Evolutionary conservation across 352 stramenopile species (phyloP), one percentile per base, ranked within the genome.

Genomic region (Phytophthora vignae): DNA sequence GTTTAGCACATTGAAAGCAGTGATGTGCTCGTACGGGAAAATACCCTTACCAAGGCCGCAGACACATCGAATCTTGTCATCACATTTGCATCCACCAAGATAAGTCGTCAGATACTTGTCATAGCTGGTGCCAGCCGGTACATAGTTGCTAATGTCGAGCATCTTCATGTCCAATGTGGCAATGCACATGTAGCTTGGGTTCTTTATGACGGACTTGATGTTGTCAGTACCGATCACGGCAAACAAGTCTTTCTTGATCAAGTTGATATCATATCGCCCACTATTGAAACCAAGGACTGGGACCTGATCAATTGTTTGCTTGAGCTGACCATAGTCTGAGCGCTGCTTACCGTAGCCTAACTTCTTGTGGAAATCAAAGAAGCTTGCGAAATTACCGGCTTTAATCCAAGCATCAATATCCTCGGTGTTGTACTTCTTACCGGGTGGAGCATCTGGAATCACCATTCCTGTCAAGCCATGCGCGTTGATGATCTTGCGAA

Each of bases 161-260:
- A 79, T 77, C 12, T 77, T 77, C 3, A 79, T 50, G 4, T 50
- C n/a, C 0, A 42, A n/a, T 17, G 75, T 74, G 4, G 46, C 17
- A 55, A 82, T 77, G 55, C 75, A 79, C 75, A 79, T 79, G 58
- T 76, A 76, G 15, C 22, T 50, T 1, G 59, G 70, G 27, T 76
- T 81, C 44, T 76, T 81, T 22, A 76, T 77, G 29, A 67, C 55
- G 17, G 61, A 69, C 46, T 61, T 46, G 36, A 74, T 65, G 4
- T 52, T 71, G 0, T 70, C 42, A 1, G 36, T 46, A 29, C 52
- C 54, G 15, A 74, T 46, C 4, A 71, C 55, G 12, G 61, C 27
- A 50, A 76, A 78, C 8, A 78, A 55, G 60, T 76, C 60, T 1
- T 74, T 74, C 54, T 82, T 78, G n/a, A 78, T 76, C 5, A 81